These are phyloP conservation scores for Periconia digitata DNA, from an alignment of 2,329 filamentous ascomycete species.

Conservation along the genomic window DNA sequence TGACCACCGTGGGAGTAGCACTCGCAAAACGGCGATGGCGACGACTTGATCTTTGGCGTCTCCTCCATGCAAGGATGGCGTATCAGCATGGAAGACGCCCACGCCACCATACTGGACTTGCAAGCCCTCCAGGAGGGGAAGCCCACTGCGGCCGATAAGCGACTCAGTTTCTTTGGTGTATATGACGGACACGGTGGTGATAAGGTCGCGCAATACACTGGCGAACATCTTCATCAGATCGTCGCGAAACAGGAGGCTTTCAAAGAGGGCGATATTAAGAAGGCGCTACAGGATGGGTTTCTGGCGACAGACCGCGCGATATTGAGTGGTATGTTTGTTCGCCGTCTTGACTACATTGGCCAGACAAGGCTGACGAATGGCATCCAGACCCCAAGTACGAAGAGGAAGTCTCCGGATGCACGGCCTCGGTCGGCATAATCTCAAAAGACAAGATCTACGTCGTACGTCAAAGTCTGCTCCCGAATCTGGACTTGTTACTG, in stretches of 20 bases:
- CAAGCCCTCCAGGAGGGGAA: slow-evolving; percentile 61
- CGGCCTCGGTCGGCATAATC: slow-evolving; percentile 86
- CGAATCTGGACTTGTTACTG: slow-evolving; percentile 7
- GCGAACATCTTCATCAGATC: slow-evolving; percentile 91
- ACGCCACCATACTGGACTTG: slow-evolving; percentile 86
- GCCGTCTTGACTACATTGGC: slow-evolving; percentile 6
- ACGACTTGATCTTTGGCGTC: slow-evolving; percentile 87
- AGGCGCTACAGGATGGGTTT: slow-evolving; percentile 96
- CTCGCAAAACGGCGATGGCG: slow-evolving; percentile 89
- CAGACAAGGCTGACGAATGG: slow-evolving; percentile 29
- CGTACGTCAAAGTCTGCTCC: slow-evolving; percentile 61
- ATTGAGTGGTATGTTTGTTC: slow-evolving; percentile 71
- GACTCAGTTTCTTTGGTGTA: slow-evolving; percentile 94
- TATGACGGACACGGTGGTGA: slow-evolving; percentile 98
- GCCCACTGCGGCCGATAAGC: slow-evolving; percentile 66
- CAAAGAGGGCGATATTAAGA: slow-evolving; percentile 86
- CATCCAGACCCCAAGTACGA: slow-evolving; percentile 87
- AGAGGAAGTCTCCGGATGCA: slow-evolving; percentile 97
- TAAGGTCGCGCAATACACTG: slow-evolving; percentile 91
- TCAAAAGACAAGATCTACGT: slow-evolving; percentile 92
- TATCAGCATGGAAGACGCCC: slow-evolving; percentile 99
- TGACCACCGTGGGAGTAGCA: slow-evolving; percentile 57
- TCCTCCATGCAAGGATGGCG: slow-evolving; percentile 99
- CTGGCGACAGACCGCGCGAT: slow-evolving; percentile 95
- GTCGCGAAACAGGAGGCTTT: slow-evolving; percentile 94